Percentiles rank a stretch among this genome's conserved stretches.
Evolutionary conservation across 2,329 filamentous ascomycete genomes (phyloP).

Genomic region (Tolypocladium tundrense): DNA sequence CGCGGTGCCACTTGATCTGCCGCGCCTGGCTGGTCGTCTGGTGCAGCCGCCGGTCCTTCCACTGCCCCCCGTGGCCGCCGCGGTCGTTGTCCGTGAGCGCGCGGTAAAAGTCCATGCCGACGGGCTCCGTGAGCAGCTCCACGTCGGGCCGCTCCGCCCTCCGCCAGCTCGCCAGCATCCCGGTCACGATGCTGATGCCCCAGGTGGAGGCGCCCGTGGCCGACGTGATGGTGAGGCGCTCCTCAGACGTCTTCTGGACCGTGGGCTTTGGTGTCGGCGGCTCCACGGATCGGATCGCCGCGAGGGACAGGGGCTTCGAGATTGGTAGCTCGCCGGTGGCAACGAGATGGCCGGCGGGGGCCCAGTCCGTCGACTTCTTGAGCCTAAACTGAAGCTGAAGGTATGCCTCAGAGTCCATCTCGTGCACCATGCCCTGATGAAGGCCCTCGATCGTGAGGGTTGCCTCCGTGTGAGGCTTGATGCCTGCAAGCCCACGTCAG

Average conservation of each 20-base stretch:
- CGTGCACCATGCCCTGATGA: conserved; percentile 11
- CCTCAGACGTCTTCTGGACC: conserved; percentile 8
- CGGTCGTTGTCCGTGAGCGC: conserved; percentile 57
- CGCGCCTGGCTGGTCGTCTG: conserved; percentile 33
- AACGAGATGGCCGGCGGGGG: conserved; percentile 36
- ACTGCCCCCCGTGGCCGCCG: conserved; percentile 45
- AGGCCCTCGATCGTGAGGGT: conserved; percentile 22
- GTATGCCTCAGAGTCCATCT: conserved; percentile 28
- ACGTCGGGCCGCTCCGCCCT: conserved; percentile 14
- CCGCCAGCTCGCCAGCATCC: conserved; percentile 31
- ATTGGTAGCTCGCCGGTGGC: conserved; percentile 38
- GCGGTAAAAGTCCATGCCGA: conserved; percentile 49
- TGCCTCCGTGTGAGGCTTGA: conserved; percentile 32
- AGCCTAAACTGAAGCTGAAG: conserved; percentile 38
- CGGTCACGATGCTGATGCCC: conserved; percentile 31
- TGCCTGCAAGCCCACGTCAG: conserved; percentile 14
- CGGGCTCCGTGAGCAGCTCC: conserved; percentile 34
- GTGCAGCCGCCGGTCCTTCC: conserved; percentile 37
- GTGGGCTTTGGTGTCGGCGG: conserved; percentile 11
- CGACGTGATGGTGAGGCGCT: conserved; percentile 22
- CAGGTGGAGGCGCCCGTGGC: conserved; percentile 26
- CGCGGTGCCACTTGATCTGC: conserved; percentile 20
- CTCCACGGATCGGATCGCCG: conserved; percentile 8
- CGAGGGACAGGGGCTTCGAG: conserved; percentile 19
- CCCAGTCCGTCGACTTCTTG: conserved; percentile 37